Conservation (phyloP, 441 rosid species). For the Erodium trifolium region DNA sequence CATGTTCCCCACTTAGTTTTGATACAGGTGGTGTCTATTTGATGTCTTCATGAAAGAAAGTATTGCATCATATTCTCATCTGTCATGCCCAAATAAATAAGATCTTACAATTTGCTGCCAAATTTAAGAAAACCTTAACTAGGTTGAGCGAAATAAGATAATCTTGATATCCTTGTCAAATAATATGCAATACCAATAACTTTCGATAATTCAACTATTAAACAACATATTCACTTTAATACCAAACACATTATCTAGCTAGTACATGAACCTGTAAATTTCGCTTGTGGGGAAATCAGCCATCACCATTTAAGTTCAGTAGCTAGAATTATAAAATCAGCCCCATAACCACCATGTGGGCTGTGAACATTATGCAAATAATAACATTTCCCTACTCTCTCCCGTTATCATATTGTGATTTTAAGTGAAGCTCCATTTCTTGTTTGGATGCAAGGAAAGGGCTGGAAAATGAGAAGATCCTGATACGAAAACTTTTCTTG, state of each 20-base stretch:
- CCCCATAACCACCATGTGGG: background rate
- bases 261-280: background rate
- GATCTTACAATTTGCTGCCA: too few species aligned
- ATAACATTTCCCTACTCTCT: background rate
- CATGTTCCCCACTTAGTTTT: too few species aligned
- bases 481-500: background rate
- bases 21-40: too few species aligned
- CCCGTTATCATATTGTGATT: background rate
- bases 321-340: background rate
- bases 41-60: too few species aligned
- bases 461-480: background rate
- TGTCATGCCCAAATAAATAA: too few species aligned
- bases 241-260: background rate
- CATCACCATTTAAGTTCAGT: background rate
- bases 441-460: constrained; percentile 2
- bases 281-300: background rate
- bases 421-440: background rate
- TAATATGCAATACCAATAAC: background rate
- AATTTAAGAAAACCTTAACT: too few species aligned
- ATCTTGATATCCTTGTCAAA: too few species aligned
- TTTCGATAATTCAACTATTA: background rate
- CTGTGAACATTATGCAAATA: background rate
- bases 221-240: background rate
- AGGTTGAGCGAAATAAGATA: too few species aligned
- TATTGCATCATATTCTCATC: too few species aligned